Evolutionary conservation across 805 yeast genomes (phyloP).

Genomic region (Yarrowia porcina): DNA sequence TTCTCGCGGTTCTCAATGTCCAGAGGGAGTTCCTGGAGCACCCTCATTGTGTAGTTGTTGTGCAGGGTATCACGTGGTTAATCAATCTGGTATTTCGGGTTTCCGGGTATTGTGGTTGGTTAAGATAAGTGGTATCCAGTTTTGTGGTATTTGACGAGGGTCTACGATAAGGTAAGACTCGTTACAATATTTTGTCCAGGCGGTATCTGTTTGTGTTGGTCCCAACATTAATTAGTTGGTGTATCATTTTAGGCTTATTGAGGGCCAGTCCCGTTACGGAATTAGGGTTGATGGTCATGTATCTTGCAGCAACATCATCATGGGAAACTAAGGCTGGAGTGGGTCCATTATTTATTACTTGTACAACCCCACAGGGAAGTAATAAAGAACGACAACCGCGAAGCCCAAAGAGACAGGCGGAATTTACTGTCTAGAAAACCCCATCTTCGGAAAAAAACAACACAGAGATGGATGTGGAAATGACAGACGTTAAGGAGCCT

Average conservation of each 20-base stretch:
- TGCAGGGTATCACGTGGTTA: neutral
- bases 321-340: constrained; percentile 3
- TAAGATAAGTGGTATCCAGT: neutral
- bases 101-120: neutral
- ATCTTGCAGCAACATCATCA: constrained; percentile 19
- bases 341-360: neutral
- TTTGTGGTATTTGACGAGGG: neutral
- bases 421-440: neutral
- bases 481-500: constrained; percentile 18
- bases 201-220: neutral
- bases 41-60: neutral
- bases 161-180: neutral
- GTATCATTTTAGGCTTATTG: neutral
- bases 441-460: neutral
- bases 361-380: too few relatives aligned
- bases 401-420: neutral
- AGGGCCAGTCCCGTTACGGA: neutral
- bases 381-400: neutral
- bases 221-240: too few relatives aligned
- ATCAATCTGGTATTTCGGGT: too few relatives aligned
- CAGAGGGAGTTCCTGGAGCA: neutral
- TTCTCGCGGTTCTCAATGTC: constrained; percentile 6
- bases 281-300: constrained; percentile 11
- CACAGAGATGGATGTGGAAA: constrained; percentile 23
- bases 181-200: neutral